A percentile compares a stretch with the other conserved stretches of the same genome.
phyloP scores from a whole-genome alignment of 306 rosid species.

The Potentilla sterilis region DNA sequence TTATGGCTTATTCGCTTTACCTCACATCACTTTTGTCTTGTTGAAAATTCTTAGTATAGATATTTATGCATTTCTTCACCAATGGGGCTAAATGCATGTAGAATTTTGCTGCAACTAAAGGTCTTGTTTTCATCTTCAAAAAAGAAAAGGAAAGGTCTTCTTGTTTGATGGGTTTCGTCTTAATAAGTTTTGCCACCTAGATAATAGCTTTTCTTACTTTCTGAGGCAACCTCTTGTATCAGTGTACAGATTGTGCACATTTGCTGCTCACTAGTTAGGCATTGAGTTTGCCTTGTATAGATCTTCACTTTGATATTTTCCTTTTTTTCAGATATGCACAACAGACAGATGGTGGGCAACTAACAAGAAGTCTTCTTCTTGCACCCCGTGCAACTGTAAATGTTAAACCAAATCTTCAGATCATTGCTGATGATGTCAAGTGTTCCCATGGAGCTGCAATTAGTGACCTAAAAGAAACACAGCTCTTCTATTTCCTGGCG shows the following conservation, averaged over 20 bases:
- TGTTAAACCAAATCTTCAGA: constrained; percentile 92
- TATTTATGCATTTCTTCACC: neutral
- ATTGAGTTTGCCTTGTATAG: neutral
- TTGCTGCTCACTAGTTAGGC: neutral
- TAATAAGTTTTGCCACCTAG: neutral
- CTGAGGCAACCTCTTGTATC: neutral
- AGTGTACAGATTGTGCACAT: neutral
- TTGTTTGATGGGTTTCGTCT: neutral
- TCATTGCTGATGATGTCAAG: constrained; percentile 84
- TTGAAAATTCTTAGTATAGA: neutral
- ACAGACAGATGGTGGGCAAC: constrained; percentile 95
- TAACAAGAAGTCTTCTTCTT: constrained; percentile 87
- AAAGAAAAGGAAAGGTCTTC: no score
- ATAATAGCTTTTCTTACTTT: neutral
- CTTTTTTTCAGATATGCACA: constrained; percentile 68
- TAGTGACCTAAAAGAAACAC: constrained; percentile 85
- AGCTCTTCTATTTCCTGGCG: constrained; percentile 76
- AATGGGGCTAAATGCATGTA: neutral
- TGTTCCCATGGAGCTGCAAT: constrained; percentile 99
- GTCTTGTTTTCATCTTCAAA: neutral
- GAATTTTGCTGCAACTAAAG: neutral
- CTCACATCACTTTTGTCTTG: neutral
- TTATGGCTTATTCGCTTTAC: neutral
- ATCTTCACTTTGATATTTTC: constrained; percentile 4
- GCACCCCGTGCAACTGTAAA: constrained; percentile 92